Percentiles rank a stretch among this genome's conserved stretches.
Evolutionary conservation across 495 filamentous ascomycete genomes (phyloP).

Genomic region (Neurospora africana): DNA sequence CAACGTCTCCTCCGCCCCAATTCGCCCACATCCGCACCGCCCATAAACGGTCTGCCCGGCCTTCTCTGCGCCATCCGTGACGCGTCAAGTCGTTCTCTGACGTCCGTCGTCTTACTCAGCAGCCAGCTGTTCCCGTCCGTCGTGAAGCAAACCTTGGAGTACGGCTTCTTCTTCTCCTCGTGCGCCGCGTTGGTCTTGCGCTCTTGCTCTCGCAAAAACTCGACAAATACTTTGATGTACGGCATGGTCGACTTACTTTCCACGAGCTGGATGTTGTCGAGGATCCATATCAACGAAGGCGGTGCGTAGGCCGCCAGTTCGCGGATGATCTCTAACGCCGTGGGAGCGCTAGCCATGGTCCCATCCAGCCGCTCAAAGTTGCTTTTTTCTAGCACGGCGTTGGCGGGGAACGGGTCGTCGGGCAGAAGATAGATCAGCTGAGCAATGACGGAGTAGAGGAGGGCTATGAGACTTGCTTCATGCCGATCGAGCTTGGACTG

Average conservation of each 20-base stretch:
- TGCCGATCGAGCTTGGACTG: too few species aligned
- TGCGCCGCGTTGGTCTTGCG: neutral
- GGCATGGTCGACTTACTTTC: neutral
- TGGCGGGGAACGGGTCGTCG: neutral
- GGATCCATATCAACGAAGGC: neutral
- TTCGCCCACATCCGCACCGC: too few species aligned
- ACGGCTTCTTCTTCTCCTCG: neutral
- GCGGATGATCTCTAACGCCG: neutral
- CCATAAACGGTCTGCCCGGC: neutral
- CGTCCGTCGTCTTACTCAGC: too few species aligned
- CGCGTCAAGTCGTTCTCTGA: too few species aligned
- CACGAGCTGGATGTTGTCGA: neutral
- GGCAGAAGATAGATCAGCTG: neutral
- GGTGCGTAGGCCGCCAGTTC: neutral
- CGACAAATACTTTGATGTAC: neutral
- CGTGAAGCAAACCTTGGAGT: neutral
- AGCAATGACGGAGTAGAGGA: neutral
- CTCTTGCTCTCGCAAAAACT: neutral
- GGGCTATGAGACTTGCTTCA: neutral
- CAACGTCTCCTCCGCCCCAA: too few species aligned
- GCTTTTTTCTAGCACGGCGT: rapidly evolving
- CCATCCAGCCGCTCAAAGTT: neutral
- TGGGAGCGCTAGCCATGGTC: neutral
- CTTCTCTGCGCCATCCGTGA: neutral
- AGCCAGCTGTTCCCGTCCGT: neutral